Evolutionary conservation across 2,329 filamentous ascomycete species (phyloP).

Genomic region (Aspergillus sp.): DNA sequence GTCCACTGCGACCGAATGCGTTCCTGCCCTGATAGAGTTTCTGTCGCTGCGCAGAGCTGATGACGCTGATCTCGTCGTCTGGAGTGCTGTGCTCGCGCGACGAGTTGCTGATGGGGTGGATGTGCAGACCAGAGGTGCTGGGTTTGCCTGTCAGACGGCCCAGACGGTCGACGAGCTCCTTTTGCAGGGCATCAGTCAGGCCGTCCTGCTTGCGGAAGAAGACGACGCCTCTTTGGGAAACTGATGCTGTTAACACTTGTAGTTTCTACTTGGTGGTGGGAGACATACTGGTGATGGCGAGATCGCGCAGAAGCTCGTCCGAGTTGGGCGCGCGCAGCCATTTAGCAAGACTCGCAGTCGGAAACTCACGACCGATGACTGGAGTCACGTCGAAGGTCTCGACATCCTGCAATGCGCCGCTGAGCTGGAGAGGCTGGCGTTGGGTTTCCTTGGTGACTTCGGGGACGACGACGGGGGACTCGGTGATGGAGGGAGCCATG

Average conservation of each 20-base stretch:
- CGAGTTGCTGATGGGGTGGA: conserved; percentile 51
- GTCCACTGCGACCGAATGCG: conserved; percentile 24
- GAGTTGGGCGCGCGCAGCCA: conserved; percentile 41
- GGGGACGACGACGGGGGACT: conserved; percentile 19
- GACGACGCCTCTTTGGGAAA: conserved; percentile 54
- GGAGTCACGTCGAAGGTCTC: conserved; percentile 52
- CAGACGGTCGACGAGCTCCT: conserved; percentile 51
- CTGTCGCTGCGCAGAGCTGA: conserved; percentile 43
- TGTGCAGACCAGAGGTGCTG: conserved; percentile 45
- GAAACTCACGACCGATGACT: conserved; percentile 52
- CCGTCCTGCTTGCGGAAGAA: conserved; percentile 55
- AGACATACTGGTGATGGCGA: conserved; percentile 33
- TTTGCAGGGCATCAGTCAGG: conserved; percentile 52
- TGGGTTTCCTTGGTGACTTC: conserved; percentile 16
- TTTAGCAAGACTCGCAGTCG: conserved; percentile 48
- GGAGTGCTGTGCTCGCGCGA: conserved; percentile 47
- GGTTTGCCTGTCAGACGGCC: conserved; percentile 51
- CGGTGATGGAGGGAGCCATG: conserved; percentile 25
- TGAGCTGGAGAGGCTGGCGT: conserved; percentile 37
- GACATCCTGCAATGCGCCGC: conserved; percentile 44
- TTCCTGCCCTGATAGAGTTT: conserved; percentile 39
- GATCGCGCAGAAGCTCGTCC: conserved; percentile 35
- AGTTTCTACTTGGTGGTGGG: background rate
- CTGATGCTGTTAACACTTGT: conserved; percentile 24
- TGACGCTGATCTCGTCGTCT: conserved; percentile 52